Evolutionary conservation across 768 basidiomycete species (phyloP), one percentile per base, ranked within the genome.

Genomic region (Suillus decipiens): DNA sequence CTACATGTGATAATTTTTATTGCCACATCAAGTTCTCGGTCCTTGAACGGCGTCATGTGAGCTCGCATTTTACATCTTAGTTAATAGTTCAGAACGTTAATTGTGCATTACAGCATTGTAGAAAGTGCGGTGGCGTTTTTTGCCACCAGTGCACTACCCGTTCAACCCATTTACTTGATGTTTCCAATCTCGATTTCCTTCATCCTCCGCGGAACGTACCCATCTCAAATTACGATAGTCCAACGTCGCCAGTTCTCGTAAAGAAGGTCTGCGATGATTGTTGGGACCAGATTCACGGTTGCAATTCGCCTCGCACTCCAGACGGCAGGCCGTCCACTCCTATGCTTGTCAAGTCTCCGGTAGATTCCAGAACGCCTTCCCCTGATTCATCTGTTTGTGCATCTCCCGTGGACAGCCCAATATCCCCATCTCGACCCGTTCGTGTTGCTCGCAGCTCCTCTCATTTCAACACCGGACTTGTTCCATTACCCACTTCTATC

Each of bases 71-170:
- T 22, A 22, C n/a, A 9, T 37, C 11, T 64, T 54, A 39, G 39
- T n/a, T 61, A 60, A 41, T 47, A 60, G 42, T 47, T 36, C 56
- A 9, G 34, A 24, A 63, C 53, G 69, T 75, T 65, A 69, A 69
- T 61, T 66, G 70, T 62, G 65, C 61, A 57, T 64, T 61, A 45
- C 71, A 90, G 88, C 92, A 93, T 64, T 93, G 92, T 75, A 84
- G 92, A 73, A 93, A 92, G 72, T 93, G 92, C 67, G 92, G 92
- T 57, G 90, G 89, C 65, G 78, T 93, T 36, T 92, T 87, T 72
- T 93, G 92, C 76, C 73, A 74, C 55, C 73, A 81, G 7, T 93
- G 92, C 72, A 83, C 86, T 1, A 76, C 82, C 7, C 83, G 83
- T 61, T 70, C 79, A 7, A 91, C 88, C 0, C 77, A 83, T 14